Base-by-base conservation (phyloP, 2,329 filamentous ascomycete genomes). In the Orbilia oligospora region DNA sequence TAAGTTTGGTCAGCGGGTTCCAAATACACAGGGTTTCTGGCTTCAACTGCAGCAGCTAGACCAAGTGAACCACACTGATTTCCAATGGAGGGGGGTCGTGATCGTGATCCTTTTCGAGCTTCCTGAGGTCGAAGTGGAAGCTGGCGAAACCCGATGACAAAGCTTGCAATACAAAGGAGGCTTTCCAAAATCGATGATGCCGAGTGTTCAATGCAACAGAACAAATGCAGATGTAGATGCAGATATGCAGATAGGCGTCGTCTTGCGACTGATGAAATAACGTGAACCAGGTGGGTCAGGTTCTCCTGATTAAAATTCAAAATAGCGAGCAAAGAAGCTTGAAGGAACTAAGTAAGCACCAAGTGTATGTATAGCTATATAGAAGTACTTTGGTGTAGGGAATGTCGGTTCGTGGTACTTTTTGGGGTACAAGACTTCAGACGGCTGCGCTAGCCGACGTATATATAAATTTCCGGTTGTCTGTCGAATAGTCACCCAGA, bases 1-100 rank as follows among this genome's bases (percentile, higher is more conserved):
- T 70, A 76, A 70, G 53, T 64, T 18, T 68, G 75, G 75, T 78
- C 75, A 78, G 75, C 75, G 68, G 75, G 75, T 44, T 72, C 48
- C 2, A 49, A 12, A 68, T 27, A 44, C 66, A 67, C 73, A 77
- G 58, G 67, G 71, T 64, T 73, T 61, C 51, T 55, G 4, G 48
- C 30, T 46, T 22, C 48, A 61, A 61, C 56, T 61, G 36, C 56
- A 44, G 36, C n/a, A 61, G 14, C 18, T 44, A 44, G 56, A 27
- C 56, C 36, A 27, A 61, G 56, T 71, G 67, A 51, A 68, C 73
- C 73, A 77, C 73, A 71, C 65, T 44, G 38, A 22, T 63, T 56
- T 68, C 61, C 64, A 61, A 75, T 51, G 22, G 68, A 46, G 51
- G 68, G 33, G 44, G 75, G 36, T 70, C 72, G 72, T 71, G 66